Base-by-base conservation (phyloP, 106 monocot genomes). In the Acorus calamus region DNA sequence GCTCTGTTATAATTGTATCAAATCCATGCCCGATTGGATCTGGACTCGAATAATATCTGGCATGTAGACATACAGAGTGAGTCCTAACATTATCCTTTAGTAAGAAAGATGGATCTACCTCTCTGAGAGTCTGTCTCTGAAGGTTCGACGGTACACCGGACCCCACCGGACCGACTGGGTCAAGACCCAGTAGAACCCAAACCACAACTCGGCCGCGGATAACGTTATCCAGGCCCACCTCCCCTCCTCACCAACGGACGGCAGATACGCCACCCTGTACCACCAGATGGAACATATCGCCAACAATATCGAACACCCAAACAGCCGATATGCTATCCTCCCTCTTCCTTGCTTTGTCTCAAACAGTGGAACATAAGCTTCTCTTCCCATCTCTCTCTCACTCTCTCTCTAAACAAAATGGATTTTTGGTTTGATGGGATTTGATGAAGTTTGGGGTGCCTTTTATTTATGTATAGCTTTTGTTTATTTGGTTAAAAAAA, bases 111-210 rank as follows among this genome's bases (percentile, higher is more conserved):
- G 43, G 49, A 57, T 11, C 0, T 41, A 85, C 82, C 79, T 79
- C 1, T 64, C 50, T 4, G 77, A 69, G 52, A 89, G 77, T 61
- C 72, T 79, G 49, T 82, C 64, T 56, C 71, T 79, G 81, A 71
- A 89, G 61, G 84, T 79, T 41, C 2, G 28, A 57, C 66, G 71
- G 49, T 77, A 72, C 50, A 66, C 46, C 13, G 81, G 78, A 48
- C 69, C 79, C 89, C 84, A 89, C 6, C 89, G 77, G 9, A 77
- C 73, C 9, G 81, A 81, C 46, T 73, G 79, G 3, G 79, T 82
- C 59, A 89, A 53, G 44, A 84, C 43, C 84, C 84, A 84, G 67
- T 89, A 81, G 67, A 84, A 65, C 4, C 71, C 78, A 53, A 73
- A 88, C 83, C 78, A 84, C 5, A 88, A 59, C 72, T 88, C 88